A percentile compares a stretch with the other conserved stretches of the same genome.
Evolutionary conservation across 495 filamentous ascomycete genomes (phyloP).

Genomic region (Emericellopsis terricola): DNA sequence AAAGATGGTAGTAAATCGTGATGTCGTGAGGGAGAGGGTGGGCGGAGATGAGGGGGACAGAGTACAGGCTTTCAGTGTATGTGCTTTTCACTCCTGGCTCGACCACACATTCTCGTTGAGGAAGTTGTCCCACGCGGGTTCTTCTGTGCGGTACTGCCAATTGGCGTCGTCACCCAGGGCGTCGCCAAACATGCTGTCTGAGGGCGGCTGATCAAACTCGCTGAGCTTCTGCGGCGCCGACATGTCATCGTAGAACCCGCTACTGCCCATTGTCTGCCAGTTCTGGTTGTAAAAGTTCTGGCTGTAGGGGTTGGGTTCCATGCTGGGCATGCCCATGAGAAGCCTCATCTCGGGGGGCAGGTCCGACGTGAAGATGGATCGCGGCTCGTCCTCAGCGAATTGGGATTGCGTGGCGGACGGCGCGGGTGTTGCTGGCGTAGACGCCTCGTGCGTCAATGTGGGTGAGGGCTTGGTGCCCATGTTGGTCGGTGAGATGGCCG

Average conservation of each 20-base stretch:
- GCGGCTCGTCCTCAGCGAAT: background rate
- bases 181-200: background rate
- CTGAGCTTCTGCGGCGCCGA: background rate
- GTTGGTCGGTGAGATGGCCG: background rate
- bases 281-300: background rate
- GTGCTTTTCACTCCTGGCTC: background rate
- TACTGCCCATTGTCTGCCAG: background rate
- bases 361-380: constrained; percentile 12
- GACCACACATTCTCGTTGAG: constrained; percentile 4
- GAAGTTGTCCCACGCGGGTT: constrained; percentile 2
- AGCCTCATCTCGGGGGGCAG: constrained; percentile 13
- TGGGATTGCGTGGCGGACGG: background rate
- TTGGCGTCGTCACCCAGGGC: background rate
- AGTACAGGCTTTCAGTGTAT: no score
- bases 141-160: constrained; percentile 8
- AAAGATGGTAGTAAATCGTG: no score
- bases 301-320: constrained; percentile 5
- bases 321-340: constrained; percentile 11
- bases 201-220: background rate
- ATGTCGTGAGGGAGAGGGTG: no score
- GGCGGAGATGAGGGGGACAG: no score
- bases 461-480: background rate
- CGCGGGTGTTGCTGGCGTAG: background rate
- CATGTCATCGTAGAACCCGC: background rate
- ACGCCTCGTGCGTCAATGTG: constrained; percentile 8